Evolutionary conservation across 306 rosid species (phyloP).

Genomic region (Fragaria vesca): DNA sequence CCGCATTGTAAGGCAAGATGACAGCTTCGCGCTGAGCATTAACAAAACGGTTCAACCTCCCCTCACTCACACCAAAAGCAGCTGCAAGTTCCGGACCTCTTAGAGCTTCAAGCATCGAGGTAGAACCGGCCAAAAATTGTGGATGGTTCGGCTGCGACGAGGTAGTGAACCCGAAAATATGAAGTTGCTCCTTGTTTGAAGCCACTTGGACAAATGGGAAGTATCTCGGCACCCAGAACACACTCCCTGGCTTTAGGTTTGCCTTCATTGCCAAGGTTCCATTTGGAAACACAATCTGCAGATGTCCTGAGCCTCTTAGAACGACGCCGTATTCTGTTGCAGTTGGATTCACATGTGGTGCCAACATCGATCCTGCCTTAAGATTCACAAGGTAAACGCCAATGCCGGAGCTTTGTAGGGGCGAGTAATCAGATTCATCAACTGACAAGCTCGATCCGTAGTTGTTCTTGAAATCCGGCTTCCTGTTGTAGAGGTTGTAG

Average conservation of each 20-base stretch:
- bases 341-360: slow-evolving; percentile 78
- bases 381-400: slow-evolving; percentile 72
- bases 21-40: slow-evolving; percentile 50
- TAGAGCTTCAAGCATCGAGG: slow-evolving; percentile 46
- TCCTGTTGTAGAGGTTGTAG: slow-evolving; percentile 55
- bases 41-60: slow-evolving; percentile 26
- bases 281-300: slow-evolving; percentile 69
- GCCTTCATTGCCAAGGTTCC: slow-evolving; percentile 72
- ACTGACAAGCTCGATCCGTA: slow-evolving; percentile 70
- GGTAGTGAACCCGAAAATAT: not conserved
- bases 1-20: slow-evolving; percentile 38
- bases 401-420: slow-evolving; percentile 50
- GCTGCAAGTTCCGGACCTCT: slow-evolving; percentile 68
- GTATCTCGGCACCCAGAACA: slow-evolving; percentile 67
- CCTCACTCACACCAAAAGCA: slow-evolving; percentile 55
- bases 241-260: slow-evolving; percentile 58
- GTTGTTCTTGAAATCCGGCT: slow-evolving; percentile 51
- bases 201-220: slow-evolving; percentile 80
- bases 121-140: slow-evolving; percentile 66
- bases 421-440: slow-evolving; percentile 49
- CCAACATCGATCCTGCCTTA: slow-evolving; percentile 82
- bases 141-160: slow-evolving; percentile 40
- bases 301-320: slow-evolving; percentile 54
- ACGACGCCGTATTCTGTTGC: slow-evolving; percentile 83
- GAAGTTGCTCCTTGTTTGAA: slow-evolving; percentile 40